Conservation (phyloP, 176 grass and related monocot genomes). For the Saccharum officinarum region DNA sequence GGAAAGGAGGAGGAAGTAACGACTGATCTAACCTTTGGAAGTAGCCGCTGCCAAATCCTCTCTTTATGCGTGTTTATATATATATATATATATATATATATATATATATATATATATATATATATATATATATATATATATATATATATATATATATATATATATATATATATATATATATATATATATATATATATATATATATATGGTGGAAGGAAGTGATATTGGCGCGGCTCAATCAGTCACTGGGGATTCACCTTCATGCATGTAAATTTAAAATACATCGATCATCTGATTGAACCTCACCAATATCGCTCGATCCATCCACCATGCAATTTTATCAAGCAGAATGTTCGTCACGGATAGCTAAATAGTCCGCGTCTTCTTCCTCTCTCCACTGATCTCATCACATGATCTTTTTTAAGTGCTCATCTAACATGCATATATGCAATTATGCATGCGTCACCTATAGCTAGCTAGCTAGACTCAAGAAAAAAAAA, state of each 20-base stretch:
- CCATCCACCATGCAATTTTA: conserved; percentile 28
- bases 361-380: not conserved
- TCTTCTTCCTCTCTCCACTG: not conserved
- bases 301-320: conserved; percentile 64
- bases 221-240: conserved; percentile 99
- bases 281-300: conserved; percentile 51
- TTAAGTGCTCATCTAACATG: conserved; percentile 5
- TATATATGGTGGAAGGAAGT: conserved; percentile 47
- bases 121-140: no score
- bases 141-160: no score
- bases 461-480: not conserved
- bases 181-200: not conserved
- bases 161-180: no score
- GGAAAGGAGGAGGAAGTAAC: not conserved
- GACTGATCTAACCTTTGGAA: not conserved
- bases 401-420: not conserved
- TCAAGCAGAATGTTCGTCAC: not conserved
- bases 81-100: no score
- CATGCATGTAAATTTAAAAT: conserved; percentile 24
- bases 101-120: no score
- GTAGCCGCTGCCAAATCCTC: no score
- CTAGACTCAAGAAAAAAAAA: not conserved
- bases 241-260: conserved; percentile 47
- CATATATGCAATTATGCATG: not conserved
- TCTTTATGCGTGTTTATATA: no score